Evolutionary conservation across 2,329 filamentous ascomycete species (phyloP).

Genomic region (Chaetomium globosum): DNA sequence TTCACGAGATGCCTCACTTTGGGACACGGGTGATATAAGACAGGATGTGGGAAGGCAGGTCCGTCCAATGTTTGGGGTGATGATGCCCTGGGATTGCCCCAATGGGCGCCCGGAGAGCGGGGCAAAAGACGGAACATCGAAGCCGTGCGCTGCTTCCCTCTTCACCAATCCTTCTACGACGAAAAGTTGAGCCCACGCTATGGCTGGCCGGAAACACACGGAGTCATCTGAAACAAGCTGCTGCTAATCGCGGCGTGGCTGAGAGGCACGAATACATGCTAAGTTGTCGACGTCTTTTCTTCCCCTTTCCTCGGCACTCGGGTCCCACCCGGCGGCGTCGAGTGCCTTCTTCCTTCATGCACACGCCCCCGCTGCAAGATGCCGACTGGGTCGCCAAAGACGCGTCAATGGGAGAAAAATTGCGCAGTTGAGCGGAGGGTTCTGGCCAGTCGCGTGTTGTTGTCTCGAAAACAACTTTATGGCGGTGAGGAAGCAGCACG

Average conservation of each 20-base stretch:
- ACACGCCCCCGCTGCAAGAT: neutral
- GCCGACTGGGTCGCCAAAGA: slow-evolving; percentile 3
- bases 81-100: neutral
- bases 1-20: neutral
- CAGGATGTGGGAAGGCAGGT: neutral
- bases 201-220: neutral
- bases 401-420: slow-evolving; percentile 7
- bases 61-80: neutral
- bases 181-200: neutral
- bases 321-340: neutral
- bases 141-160: neutral
- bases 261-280: neutral
- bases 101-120: neutral
- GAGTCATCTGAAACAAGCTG: slow-evolving; percentile 1
- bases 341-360: neutral
- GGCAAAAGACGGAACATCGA: neutral
- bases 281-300: neutral
- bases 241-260: slow-evolving; percentile 2
- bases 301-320: neutral
- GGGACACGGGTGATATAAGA: neutral
- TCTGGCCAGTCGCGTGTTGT: slow-evolving; percentile 18
- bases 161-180: neutral
- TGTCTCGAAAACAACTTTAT: slow-evolving; percentile 23
- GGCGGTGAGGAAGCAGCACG: slow-evolving; percentile 32
- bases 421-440: neutral